Evolutionary conservation across 345 rosid genomes (phyloP), one percentile per base, ranked within the genome.

Genomic region (Pugionium dolabratum): DNA sequence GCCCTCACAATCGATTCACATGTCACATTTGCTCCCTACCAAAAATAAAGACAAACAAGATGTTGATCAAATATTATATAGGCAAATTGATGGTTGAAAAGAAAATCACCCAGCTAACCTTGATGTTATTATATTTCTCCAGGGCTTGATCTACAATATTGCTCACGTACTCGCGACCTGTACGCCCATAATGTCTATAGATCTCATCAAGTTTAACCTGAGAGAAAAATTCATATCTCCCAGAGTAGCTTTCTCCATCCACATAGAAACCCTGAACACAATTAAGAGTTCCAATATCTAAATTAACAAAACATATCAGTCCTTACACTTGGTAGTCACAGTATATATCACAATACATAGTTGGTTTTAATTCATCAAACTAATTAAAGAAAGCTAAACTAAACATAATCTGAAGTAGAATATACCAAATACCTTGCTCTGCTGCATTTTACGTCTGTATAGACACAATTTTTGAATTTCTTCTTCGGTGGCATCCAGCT

Each of bases 371-470:
- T 35, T 54, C 30, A 18, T 34, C 6, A 6, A 33, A 41, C 2
- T 35, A 34, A 8, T 18, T 1, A 54, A 18, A 10, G 55, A 31
- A 4, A 5, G 27, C 18, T 49, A n/a, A 11, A 52, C n/a, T n/a
- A 10, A 52, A 33, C 32, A 25, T 6, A 33, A 33, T n/a, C 9
- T 6, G 1, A 27, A 28, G 34, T 2, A 36, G 5, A 11, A 58
- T 40, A 41, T 28, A 10, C 9, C 43, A 27, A 43, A n/a, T 58
- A 58, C 63, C 63, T 59, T 59, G 63, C 63, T 42, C 50, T 30
- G 29, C 37, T 2, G 3, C 63, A 59, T 59, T 5, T 3, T 0
- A 4, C 37, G 63, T 30, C 63, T 59, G 42, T 41, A 59, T 0
- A 42, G 37, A 31, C 30, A 7, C 64, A 59, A 30, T 31, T 59